phyloP scores from a whole-genome alignment of 768 basidiomycete genomes.

The Obba rivulosa region DNA sequence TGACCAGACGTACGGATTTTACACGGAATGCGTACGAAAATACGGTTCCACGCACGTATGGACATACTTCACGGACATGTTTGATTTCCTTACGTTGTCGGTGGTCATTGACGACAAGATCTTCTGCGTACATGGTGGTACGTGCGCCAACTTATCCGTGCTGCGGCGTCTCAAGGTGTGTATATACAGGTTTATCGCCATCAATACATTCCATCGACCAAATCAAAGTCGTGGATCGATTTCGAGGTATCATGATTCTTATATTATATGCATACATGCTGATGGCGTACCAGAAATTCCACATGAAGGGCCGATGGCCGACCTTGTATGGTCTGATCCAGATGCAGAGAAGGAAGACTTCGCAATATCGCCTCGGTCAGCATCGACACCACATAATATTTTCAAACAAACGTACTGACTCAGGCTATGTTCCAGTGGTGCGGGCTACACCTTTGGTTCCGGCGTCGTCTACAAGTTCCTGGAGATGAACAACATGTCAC shows the following conservation, averaged over 20 bases:
- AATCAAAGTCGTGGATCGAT: slow-evolving; percentile 98
- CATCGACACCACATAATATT: slow-evolving; percentile 11
- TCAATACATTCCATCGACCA: slow-evolving; percentile 99
- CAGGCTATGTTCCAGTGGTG: slow-evolving; percentile 57
- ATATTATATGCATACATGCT: slow-evolving; percentile 11
- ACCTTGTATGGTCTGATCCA: slow-evolving; percentile 99
- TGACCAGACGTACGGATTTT: slow-evolving; percentile 93
- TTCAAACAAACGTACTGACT: neutral
- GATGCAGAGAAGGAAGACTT: slow-evolving; percentile 99
- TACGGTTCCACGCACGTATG: slow-evolving; percentile 95
- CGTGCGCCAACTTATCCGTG: slow-evolving; percentile 17
- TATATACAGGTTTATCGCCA: slow-evolving; percentile 75
- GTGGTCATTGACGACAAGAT: slow-evolving; percentile 99
- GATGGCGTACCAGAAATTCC: slow-evolving; percentile 71
- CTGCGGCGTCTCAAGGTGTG: neutral
- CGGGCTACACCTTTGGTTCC: slow-evolving; percentile 97
- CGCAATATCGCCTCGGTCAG: slow-evolving; percentile 94
- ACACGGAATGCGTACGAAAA: slow-evolving; percentile 96
- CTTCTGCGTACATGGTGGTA: slow-evolving; percentile 98
- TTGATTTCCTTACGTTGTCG: slow-evolving; percentile 95
- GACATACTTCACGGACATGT: slow-evolving; percentile 99
- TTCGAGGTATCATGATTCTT: slow-evolving; percentile 61
- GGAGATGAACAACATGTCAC: slow-evolving; percentile 92
- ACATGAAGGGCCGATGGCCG: slow-evolving; percentile 99
- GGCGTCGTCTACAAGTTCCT: slow-evolving; percentile 98